phyloP scores from a whole-genome alignment of 306 rosid genomes.

The Begonia masoniana region DNA sequence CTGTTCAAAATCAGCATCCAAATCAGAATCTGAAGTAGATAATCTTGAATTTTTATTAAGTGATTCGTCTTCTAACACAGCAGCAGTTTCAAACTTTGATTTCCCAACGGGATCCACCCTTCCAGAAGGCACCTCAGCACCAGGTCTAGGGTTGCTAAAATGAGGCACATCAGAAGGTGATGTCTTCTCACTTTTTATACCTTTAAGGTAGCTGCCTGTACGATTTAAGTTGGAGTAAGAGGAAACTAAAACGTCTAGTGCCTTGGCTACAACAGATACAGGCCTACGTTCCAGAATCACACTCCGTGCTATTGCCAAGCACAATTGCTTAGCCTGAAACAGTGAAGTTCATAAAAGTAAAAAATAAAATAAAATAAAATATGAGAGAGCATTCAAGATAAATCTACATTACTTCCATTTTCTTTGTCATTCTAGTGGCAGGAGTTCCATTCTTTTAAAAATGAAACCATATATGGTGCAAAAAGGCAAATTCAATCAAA shows the following conservation, averaged over 20 bases:
- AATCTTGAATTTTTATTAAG: constrained; percentile 19
- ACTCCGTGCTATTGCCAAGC: constrained; percentile 55
- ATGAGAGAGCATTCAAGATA: background rate
- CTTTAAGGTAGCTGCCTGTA: constrained; percentile 44
- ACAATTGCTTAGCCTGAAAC: constrained; percentile 86
- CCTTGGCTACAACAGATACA: constrained; percentile 58
- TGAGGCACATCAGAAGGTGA: constrained; percentile 37
- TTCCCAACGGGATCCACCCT: constrained; percentile 39
- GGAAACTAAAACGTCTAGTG: constrained; percentile 62
- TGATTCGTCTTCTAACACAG: constrained; percentile 31
- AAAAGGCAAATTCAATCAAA: constrained; percentile 3
- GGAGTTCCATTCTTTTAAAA: background rate
- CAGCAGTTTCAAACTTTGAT: constrained; percentile 21
- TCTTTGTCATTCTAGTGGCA: background rate
- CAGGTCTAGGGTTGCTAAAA: constrained; percentile 19
- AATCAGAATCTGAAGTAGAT: constrained; percentile 52
- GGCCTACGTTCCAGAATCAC: constrained; percentile 80
- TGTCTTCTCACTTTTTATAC: constrained; percentile 44
- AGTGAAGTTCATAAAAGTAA: constrained; percentile 7
- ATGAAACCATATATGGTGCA: no score
- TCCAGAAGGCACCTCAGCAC: constrained; percentile 30
- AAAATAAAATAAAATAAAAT: background rate
- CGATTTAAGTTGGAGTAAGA: constrained; percentile 58
- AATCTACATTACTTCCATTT: background rate
- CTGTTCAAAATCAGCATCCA: constrained; percentile 28